Conservation (phyloP, 2,329 filamentous ascomycete genomes). For the Diaporthe sp. region DNA sequence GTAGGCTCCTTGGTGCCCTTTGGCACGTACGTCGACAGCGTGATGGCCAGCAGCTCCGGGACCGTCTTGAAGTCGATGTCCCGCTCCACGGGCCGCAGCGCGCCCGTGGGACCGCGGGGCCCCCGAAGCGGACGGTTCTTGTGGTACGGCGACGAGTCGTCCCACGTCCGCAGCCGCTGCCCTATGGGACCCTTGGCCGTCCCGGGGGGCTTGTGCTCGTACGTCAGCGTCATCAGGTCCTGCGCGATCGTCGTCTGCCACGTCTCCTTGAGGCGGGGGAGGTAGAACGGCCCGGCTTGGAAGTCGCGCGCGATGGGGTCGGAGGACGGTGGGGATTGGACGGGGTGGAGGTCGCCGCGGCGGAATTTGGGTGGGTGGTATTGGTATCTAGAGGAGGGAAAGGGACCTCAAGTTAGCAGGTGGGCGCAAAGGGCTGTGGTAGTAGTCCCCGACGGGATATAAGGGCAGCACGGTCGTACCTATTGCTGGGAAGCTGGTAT, state of each 20-base stretch:
- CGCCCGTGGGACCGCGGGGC: conserved; percentile 78
- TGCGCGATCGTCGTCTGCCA: conserved; percentile 87
- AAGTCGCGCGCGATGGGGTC: conserved; percentile 91
- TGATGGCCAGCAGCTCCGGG: conserved; percentile 83
- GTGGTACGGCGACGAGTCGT: conserved; percentile 92
- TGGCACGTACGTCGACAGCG: conserved; percentile 81
- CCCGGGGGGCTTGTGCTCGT: conserved; percentile 86
- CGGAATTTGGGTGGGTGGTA: conserved; percentile 95
- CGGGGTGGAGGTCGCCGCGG: conserved; percentile 90
- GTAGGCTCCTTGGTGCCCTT: conserved; percentile 76
- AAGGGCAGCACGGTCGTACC: conserved; percentile 47
- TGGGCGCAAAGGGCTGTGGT: not conserved
- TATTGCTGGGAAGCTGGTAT: conserved; percentile 56
- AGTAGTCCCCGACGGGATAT: not conserved
- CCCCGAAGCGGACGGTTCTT: conserved; percentile 88
- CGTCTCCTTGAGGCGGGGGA: conserved; percentile 88
- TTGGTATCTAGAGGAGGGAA: conserved; percentile 76
- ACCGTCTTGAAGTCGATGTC: conserved; percentile 86
- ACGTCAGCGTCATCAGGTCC: conserved; percentile 89
- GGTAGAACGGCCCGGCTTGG: conserved; percentile 88
- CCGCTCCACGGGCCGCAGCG: conserved; percentile 76
- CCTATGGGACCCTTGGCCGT: conserved; percentile 62
- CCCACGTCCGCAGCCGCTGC: conserved; percentile 84
- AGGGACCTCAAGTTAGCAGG: conserved; percentile 25
- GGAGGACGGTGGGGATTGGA: conserved; percentile 87